Conservation (phyloP, 164 flowering plant genomes). For the Magnolia sinica region DNA sequence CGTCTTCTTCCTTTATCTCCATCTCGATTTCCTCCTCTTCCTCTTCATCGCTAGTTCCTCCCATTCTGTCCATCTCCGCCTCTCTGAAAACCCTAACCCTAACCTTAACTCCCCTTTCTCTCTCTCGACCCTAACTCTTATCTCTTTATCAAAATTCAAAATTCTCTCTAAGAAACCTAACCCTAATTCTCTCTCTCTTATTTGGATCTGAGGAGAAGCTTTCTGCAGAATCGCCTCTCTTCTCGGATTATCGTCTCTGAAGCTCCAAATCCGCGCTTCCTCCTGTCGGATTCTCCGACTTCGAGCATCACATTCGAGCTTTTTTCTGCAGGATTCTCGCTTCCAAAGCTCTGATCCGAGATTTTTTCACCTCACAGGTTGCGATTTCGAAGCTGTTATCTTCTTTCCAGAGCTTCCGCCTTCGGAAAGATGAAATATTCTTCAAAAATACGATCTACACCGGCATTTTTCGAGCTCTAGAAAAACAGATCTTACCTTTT, state of each 20-base stretch:
- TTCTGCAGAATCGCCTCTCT: not conserved
- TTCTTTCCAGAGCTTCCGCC: not conserved
- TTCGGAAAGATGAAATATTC: no score
- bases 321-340: not conserved
- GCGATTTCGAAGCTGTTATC: not conserved
- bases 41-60: constrained; percentile 51
- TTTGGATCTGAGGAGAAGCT: not conserved
- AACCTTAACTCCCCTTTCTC: not conserved
- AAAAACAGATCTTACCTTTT: not conserved
- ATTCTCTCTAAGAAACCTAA: not conserved
- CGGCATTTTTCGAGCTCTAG: not conserved
- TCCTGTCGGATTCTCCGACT: not conserved
- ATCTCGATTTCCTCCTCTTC: constrained; percentile 76
- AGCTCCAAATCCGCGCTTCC: no score
- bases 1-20: constrained; percentile 77
- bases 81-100: not conserved
- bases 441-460: no score
- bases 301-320: not conserved
- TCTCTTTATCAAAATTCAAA: not conserved
- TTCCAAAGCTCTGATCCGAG: not conserved
- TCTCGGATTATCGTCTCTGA: not conserved
- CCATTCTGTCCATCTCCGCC: constrained; percentile 13
- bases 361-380: not conserved
- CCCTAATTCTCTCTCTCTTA: not conserved
- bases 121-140: not conserved